Percentiles rank a stretch among this genome's conserved stretches.
Conservation (phyloP, 2,329 filamentous ascomycete genomes). For the Aspergillus quadricinctus region DNA sequence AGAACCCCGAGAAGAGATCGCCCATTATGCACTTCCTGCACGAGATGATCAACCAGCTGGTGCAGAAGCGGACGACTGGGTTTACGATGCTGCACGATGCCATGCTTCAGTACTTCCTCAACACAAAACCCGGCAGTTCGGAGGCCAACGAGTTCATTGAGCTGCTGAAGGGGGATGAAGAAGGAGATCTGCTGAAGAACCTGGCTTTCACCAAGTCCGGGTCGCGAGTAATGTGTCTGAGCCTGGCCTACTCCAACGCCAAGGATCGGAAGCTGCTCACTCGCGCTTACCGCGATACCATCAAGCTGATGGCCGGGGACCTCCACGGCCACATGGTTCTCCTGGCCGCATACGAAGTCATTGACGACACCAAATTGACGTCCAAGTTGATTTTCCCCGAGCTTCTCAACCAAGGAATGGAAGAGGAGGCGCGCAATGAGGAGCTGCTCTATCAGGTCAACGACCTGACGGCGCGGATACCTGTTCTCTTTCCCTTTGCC, state of each 20-base stretch:
- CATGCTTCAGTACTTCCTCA: conserved; percentile 94
- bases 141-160: conserved; percentile 87
- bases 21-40: conserved; percentile 82
- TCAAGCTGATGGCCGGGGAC: conserved; percentile 80
- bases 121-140: conserved; percentile 68
- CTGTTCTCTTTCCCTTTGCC: conserved; percentile 78
- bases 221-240: conserved; percentile 72
- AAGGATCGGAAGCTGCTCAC: conserved; percentile 91
- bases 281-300: conserved; percentile 83
- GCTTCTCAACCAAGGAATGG: conserved; percentile 64
- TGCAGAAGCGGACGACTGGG: conserved; percentile 94
- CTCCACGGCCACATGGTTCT: conserved; percentile 73
- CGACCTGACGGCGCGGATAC: conserved; percentile 51
- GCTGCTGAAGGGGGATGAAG: conserved; percentile 84
- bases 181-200: conserved; percentile 87
- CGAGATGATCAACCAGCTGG: conserved; percentile 82
- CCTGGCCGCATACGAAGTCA: conserved; percentile 79
- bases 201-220: conserved; percentile 93
- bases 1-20: conserved; percentile 77
- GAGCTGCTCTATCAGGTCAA: conserved; percentile 41
- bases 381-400: conserved; percentile 84
- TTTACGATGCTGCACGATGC: conserved; percentile 98
- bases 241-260: conserved; percentile 77
- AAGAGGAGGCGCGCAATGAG: conserved; percentile 37
- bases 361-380: conserved; percentile 89